Evolutionary conservation across 176 grass and related monocot genomes (phyloP).

Genomic region (Chrysopogon serrulatus): DNA sequence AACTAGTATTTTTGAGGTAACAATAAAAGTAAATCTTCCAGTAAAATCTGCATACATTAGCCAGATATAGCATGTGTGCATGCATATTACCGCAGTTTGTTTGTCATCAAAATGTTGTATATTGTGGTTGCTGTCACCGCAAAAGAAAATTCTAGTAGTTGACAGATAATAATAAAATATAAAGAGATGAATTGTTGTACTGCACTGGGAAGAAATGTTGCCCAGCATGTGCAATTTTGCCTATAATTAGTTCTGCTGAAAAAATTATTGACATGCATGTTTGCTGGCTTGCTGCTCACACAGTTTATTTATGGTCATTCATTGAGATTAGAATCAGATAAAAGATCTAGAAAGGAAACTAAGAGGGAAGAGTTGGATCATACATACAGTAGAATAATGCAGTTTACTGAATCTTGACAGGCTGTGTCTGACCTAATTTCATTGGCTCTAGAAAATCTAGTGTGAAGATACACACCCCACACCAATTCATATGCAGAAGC

Average conservation of each 20-base stretch:
- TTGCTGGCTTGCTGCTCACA: background rate
- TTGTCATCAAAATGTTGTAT: background rate
- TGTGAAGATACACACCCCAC: constrained; percentile 14
- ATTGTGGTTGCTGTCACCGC: background rate
- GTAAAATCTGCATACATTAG: background rate
- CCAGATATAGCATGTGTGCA: background rate
- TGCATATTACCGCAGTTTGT: background rate
- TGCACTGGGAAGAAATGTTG: background rate
- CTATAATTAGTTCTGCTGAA: background rate
- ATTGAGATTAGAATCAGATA: constrained; percentile 4
- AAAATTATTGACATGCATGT: background rate
- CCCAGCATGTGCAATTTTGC: background rate
- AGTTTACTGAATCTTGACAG: constrained; percentile 27
- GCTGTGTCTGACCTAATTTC: constrained; percentile 32
- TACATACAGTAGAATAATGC: background rate
- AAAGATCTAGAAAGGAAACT: background rate
- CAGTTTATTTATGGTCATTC: background rate
- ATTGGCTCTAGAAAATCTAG: constrained; percentile 21
- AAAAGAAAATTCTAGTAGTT: background rate
- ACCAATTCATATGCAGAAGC: constrained; percentile 24
- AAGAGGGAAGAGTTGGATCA: background rate
- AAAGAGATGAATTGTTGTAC: background rate
- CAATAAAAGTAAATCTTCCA: background rate
- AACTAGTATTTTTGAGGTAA: background rate
- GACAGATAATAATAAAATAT: background rate